These are phyloP conservation scores for Diphasiastrum complanatum DNA, from an alignment of 83 land plant genomes.

Conservation along the genomic window DNA sequence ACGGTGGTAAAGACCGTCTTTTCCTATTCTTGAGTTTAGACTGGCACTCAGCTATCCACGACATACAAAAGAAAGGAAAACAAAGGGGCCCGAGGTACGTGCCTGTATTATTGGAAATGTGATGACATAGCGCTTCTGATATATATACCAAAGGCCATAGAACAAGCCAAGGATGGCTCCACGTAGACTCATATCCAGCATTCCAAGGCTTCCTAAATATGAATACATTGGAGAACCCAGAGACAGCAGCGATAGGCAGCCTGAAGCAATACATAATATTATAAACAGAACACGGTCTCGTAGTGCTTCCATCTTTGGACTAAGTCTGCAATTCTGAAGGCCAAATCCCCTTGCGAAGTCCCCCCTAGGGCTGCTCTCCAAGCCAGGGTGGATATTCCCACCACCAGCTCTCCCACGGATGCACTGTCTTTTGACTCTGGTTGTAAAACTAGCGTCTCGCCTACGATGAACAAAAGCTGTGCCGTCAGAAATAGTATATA, in stretches of 20 bases:
- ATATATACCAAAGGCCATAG: slow-evolving; percentile 14
- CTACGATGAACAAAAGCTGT: slow-evolving; percentile 24
- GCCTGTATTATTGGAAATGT: slow-evolving; percentile 35
- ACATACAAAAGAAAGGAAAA: background rate
- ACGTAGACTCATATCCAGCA: slow-evolving; percentile 16
- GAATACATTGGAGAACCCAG: slow-evolving; percentile 1
- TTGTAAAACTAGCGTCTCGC: slow-evolving; percentile 10
- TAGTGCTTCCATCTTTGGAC: slow-evolving; percentile 15
- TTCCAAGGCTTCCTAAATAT: background rate
- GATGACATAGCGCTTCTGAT: slow-evolving; percentile 10
- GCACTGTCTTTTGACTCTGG: slow-evolving; percentile 22
- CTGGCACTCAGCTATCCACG: background rate
- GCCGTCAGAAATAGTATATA: slow-evolving; percentile 19
- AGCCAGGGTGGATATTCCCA: slow-evolving; percentile 21
- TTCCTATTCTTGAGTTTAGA: background rate
- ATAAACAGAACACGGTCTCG: slow-evolving; percentile 12
- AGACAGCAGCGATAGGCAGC: slow-evolving; percentile 21
- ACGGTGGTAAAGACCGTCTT: too few relatives aligned
- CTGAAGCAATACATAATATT: slow-evolving; percentile 15
- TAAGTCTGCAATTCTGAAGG: background rate
- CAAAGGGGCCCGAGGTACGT: background rate
- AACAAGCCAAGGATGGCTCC: slow-evolving; percentile 26
- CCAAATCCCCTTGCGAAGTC: background rate
- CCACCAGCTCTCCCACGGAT: slow-evolving; percentile 19
- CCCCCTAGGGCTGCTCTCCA: slow-evolving; percentile 22